phyloP scores from a whole-genome alignment of 192 early-diverging fungal species.

The Geosiphon pyriformis region DNA sequence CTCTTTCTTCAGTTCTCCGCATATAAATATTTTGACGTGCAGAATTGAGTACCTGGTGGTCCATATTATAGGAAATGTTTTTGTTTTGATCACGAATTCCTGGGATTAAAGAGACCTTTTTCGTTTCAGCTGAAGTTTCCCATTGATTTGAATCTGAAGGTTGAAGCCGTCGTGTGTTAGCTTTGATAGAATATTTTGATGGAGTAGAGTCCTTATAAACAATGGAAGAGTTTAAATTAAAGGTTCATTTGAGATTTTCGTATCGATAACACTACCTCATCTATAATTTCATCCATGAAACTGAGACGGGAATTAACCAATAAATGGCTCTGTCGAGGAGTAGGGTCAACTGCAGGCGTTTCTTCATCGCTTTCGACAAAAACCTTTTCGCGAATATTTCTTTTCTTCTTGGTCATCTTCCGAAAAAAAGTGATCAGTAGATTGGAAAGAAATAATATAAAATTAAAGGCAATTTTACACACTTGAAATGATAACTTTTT shows the following conservation, averaged over 20 bases:
- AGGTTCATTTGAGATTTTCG: neutral
- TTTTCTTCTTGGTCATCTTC: neutral
- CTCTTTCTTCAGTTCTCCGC: neutral
- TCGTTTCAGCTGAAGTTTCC: neutral
- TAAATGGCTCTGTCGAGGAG: neutral
- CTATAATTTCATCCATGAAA: neutral
- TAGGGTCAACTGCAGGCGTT: neutral
- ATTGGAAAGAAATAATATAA: too few species aligned
- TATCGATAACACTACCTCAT: neutral
- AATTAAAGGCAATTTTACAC: too few species aligned
- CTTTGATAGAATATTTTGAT: neutral
- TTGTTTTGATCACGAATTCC: too few species aligned
- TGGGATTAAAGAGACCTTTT: neutral
- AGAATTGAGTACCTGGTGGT: neutral
- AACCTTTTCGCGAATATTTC: neutral
- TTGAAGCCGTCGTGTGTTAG: neutral
- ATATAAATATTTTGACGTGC: constrained; percentile 4
- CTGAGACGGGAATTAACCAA: neutral
- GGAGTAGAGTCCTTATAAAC: neutral
- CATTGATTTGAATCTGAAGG: neutral
- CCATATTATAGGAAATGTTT: too few species aligned
- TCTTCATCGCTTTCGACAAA: neutral
- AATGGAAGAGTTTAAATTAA: neutral
- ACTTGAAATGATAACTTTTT: too few species aligned
- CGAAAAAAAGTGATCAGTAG: too few species aligned